Evolutionary conservation across 768 basidiomycete genomes (phyloP), one percentile per base, ranked within the genome.

Genomic region (Amanita phalloides): DNA sequence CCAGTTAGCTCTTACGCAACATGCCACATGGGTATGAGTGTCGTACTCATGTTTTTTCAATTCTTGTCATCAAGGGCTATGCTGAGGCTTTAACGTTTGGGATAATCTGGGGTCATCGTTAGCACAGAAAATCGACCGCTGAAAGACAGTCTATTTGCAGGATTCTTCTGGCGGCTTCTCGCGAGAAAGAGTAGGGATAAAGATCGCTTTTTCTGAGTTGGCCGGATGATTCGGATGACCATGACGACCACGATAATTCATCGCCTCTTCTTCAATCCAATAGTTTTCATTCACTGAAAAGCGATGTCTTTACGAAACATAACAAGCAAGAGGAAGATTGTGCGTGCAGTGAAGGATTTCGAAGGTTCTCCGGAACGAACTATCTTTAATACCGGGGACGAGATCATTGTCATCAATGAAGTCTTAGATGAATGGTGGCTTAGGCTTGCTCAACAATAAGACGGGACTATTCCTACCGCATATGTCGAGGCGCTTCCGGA

Each of bases 391-490:
- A 69, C 73, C 4, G 92, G 90, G 0, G 83, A 85, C 37, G 79
- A 89, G 57, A 85, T 96, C 52, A 64, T 74, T 11, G 82, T 93
- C 26, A 58, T 89, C 26, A 82, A 81, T 32, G 90, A 94, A 62
- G 87, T 92, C 0, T 70, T 90, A 32, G 86, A 89, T 55, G 90
- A 81, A 54, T 94, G 92, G 92, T 94, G 90, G 86, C 78, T n/a
- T 91, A 71, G 92, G 91, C 6, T 81, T 86, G 61, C 62, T 80
- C 32, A 68, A 76, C 51, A 89, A 87, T 1, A 72, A 72, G 55
- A 80, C 75, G 48, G 92, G 92, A 11, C 63, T 95, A 38, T 94
- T 96, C 92, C 92, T 0, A 75, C 79, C 1, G 75, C 81, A 5
- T 86, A 90, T 64, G 83, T 81, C 7, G 86, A 90, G 57, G 61